Evolutionary conservation across 2,329 filamentous ascomycete species (phyloP).

Genomic region (Venturia effusa): DNA sequence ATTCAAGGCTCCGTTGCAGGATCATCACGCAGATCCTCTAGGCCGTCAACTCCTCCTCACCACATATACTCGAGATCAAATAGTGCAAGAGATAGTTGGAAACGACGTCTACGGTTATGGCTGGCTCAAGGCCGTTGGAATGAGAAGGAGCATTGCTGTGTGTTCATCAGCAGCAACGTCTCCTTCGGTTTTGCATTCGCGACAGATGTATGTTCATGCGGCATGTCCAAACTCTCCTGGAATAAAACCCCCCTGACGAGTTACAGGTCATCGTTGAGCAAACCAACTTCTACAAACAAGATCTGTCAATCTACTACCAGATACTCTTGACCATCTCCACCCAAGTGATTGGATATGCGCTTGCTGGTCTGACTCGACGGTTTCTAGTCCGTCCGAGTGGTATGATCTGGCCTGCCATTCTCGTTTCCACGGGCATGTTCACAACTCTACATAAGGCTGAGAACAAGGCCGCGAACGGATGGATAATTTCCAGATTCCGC

Average conservation of each 20-base stretch:
- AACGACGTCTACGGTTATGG: slow-evolving; percentile 52
- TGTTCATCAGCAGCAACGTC: slow-evolving; percentile 83
- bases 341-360: slow-evolving; percentile 76
- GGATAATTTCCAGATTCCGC: slow-evolving; percentile 70
- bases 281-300: slow-evolving; percentile 78
- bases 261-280: slow-evolving; percentile 69
- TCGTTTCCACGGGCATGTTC: slow-evolving; percentile 86
- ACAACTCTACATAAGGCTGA: slow-evolving; percentile 75
- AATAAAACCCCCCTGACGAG: slow-evolving; percentile 8
- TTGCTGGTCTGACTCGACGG: slow-evolving; percentile 69
- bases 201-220: slow-evolving; percentile 49
- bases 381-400: slow-evolving; percentile 76
- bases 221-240: background rate
- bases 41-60: background rate
- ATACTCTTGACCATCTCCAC: slow-evolving; percentile 75
- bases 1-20: slow-evolving; percentile 37
- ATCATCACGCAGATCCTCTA: slow-evolving; percentile 11
- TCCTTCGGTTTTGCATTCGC: slow-evolving; percentile 85
- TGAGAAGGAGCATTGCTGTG: slow-evolving; percentile 78
- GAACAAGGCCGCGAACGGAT: slow-evolving; percentile 71
- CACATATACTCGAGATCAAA: background rate
- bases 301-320: slow-evolving; percentile 66
- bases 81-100: slow-evolving; percentile 15
- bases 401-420: slow-evolving; percentile 85
- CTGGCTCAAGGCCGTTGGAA: slow-evolving; percentile 74